Conservation (phyloP, 1,284 basidiomycete genomes). For the Microbotryomycetes sp. region DNA sequence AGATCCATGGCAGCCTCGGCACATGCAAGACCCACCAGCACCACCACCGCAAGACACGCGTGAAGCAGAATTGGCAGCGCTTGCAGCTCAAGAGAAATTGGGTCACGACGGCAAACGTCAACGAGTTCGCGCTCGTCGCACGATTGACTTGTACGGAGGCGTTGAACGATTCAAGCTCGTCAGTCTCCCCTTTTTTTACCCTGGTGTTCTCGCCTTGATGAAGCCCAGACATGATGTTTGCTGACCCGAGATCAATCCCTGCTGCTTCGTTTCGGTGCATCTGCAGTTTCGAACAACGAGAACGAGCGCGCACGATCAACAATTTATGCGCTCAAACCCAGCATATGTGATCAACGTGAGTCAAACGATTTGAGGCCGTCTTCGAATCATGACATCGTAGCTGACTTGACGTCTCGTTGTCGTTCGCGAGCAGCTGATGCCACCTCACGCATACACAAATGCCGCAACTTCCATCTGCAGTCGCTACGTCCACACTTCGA, state of each 20-base stretch:
- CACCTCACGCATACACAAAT: constrained; percentile 85
- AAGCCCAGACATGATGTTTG: too few relatives aligned
- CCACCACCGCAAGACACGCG: constrained; percentile 35
- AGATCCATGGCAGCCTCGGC: constrained; percentile 32
- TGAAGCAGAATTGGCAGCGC: constrained; percentile 34
- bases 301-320: constrained; percentile 49
- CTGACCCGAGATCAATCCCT: too few relatives aligned
- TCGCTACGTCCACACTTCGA: constrained; percentile 94
- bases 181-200: constrained; percentile 36
- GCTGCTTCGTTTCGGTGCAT: too few relatives aligned
- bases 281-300: constrained; percentile 28
- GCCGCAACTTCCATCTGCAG: constrained; percentile 86
- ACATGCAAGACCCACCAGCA: constrained; percentile 30
- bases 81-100: constrained; percentile 35
- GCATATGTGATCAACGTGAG: constrained; percentile 40
- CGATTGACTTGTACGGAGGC: constrained; percentile 87
- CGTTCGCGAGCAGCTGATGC: constrained; percentile 60
- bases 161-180: constrained; percentile 77
- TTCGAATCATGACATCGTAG: background rate
- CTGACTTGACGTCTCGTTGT: constrained; percentile 9
- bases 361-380: background rate
- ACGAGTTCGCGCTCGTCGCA: constrained; percentile 56
- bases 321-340: constrained; percentile 67
- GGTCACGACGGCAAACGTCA: constrained; percentile 31
- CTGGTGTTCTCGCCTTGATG: background rate